These are phyloP conservation scores for Macrophomina pseudophaseolina DNA, from an alignment of 2,329 filamentous ascomycete genomes.

Conservation along the genomic window DNA sequence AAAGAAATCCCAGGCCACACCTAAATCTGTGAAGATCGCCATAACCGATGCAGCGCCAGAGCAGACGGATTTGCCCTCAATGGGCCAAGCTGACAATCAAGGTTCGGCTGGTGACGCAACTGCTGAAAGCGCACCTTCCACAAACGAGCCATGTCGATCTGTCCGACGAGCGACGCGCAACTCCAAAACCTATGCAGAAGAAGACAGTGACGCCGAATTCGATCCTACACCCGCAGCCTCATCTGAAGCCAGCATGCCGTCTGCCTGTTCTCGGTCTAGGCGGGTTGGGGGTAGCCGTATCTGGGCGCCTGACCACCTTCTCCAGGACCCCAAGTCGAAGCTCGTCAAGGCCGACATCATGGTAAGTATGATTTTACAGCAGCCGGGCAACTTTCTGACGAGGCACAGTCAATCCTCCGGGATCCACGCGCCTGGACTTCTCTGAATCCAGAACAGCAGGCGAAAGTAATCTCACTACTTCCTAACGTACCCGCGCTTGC, in stretches of 20 bases:
- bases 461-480: slow-evolving; percentile 1
- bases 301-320: slow-evolving; percentile 39
- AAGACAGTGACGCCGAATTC: slow-evolving; percentile 26
- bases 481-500: neutral
- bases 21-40: neutral
- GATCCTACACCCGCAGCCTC: slow-evolving; percentile 27
- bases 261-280: neutral
- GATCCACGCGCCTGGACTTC: slow-evolving; percentile 26
- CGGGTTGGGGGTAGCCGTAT: neutral
- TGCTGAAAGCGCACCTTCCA: slow-evolving; percentile 29
- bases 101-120: slow-evolving; percentile 38
- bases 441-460: slow-evolving; percentile 22
- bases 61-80: neutral
- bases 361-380: slow-evolving; percentile 26
- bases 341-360: slow-evolving; percentile 41
- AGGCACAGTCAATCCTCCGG: slow-evolving; percentile 18
- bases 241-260: neutral
- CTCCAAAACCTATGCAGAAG: slow-evolving; percentile 6
- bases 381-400: neutral
- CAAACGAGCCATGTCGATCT: slow-evolving; percentile 27
- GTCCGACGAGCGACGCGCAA: slow-evolving; percentile 8
- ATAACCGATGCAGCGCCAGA: too few species aligned
- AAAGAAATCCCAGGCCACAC: neutral
- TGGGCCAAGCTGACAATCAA: slow-evolving; percentile 32
- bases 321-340: slow-evolving; percentile 38